Percentiles rank a stretch among this genome's conserved stretches.
Conservation (phyloP, 2,329 filamentous ascomycete species). For the Ilyonectria mors-panacis region DNA sequence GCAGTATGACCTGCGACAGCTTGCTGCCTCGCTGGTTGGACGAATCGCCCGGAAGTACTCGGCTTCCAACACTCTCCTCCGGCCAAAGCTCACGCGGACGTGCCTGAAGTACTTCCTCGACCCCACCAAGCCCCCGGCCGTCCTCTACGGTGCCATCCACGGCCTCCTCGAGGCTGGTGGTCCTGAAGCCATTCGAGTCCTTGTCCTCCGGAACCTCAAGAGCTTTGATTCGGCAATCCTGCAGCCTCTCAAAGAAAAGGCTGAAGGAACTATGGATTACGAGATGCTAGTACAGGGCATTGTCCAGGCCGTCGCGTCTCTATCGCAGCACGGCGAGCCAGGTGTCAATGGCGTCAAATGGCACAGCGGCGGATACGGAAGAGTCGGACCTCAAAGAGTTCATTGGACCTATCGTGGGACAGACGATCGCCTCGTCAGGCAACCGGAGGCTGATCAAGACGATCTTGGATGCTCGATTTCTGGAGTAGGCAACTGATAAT, state of each 20-base stretch:
- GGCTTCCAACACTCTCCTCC: conserved; percentile 83
- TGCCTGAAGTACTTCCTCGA: conserved; percentile 95
- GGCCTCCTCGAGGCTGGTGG: conserved; percentile 85
- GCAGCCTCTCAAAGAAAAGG: conserved; percentile 66
- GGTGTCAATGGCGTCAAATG: conserved; percentile 60
- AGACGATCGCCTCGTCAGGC: conserved; percentile 61
- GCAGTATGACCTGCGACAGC: conserved; percentile 86
- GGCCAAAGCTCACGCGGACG: conserved; percentile 90
- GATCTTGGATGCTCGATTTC: conserved; percentile 69
- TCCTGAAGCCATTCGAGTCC: conserved; percentile 69
- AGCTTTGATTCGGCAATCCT: conserved; percentile 68
- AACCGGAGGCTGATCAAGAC: conserved; percentile 65
- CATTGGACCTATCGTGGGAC: conserved; percentile 68
- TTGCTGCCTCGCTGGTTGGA: conserved; percentile 85
- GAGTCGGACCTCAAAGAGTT: conserved; percentile 66
- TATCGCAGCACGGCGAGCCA: conserved; percentile 54
- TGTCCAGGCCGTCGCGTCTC: conserved; percentile 65
- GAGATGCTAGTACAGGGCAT: conserved; percentile 71
- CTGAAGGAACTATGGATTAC: conserved; percentile 65
- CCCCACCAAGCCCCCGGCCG: conserved; percentile 83
- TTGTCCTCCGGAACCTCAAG: conserved; percentile 70
- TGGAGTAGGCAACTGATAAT: conserved; percentile 56
- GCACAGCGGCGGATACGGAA: conserved; percentile 55
- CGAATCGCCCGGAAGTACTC: conserved; percentile 87
- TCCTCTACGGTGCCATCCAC: conserved; percentile 90